Evolutionary conservation across 257 asterid genomes (phyloP).

Genomic region (Ehretia macrophylla): DNA sequence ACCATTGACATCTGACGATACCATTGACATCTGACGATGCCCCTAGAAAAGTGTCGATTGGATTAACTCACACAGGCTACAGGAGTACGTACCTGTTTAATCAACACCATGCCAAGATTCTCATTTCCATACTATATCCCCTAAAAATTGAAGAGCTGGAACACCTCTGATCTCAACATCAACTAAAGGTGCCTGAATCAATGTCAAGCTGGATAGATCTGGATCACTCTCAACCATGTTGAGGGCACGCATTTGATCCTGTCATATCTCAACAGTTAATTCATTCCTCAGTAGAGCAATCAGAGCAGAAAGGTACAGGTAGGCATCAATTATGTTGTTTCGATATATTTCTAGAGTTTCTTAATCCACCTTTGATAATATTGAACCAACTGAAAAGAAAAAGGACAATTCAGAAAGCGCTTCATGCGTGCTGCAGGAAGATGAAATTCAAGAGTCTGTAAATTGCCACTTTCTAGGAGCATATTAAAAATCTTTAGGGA

Average conservation of each 20-base stretch:
- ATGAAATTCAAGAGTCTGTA: too few relatives aligned
- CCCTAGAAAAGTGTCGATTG: too few relatives aligned
- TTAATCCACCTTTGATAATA: too few relatives aligned
- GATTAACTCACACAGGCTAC: background rate
- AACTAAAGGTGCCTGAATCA: constrained; percentile 89
- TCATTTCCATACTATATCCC: constrained; percentile 92
- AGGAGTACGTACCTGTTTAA: constrained; percentile 10
- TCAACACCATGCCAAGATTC: constrained; percentile 3
- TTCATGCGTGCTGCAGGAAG: too few relatives aligned
- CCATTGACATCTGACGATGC: too few relatives aligned
- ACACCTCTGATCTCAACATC: constrained; percentile 98
- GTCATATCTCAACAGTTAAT: constrained; percentile 19
- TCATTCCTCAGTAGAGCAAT: constrained; percentile 1
- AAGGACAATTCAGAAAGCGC: too few relatives aligned
- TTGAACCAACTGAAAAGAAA: too few relatives aligned
- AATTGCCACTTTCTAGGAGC: too few relatives aligned
- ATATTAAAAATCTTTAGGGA: too few relatives aligned
- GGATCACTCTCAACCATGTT: constrained; percentile 54
- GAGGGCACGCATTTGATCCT: constrained; percentile 88
- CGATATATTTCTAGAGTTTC: background rate
- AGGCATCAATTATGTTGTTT: background rate
- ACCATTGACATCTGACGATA: too few relatives aligned
- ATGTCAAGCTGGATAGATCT: constrained; percentile 63
- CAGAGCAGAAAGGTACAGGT: background rate
- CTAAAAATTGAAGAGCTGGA: constrained; percentile 97